Percentiles rank a stretch among this genome's conserved stretches.
These are phyloP conservation scores for Wakefieldia striispora DNA, from an alignment of 768 basidiomycete genomes.

Conservation along the genomic window DNA sequence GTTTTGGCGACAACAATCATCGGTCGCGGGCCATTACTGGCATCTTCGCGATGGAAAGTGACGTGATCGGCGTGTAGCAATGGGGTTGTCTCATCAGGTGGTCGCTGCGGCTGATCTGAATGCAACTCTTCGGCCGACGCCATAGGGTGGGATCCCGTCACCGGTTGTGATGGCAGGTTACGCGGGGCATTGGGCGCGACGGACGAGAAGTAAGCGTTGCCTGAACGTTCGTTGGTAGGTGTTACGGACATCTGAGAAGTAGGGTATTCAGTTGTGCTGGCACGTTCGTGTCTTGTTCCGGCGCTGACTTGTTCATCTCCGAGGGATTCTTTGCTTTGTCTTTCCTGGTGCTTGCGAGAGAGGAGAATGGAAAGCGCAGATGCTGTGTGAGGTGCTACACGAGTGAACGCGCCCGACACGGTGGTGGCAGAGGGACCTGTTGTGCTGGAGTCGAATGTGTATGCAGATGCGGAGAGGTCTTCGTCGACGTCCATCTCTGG, in stretches of 20 bases:
- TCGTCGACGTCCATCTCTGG: slow-evolving; percentile 23
- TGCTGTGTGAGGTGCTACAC: slow-evolving; percentile 18
- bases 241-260: slow-evolving; percentile 18
- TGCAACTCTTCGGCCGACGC: background rate
- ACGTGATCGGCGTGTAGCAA: slow-evolving; percentile 15
- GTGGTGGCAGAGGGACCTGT: slow-evolving; percentile 2
- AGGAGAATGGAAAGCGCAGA: slow-evolving; percentile 39
- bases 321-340: background rate
- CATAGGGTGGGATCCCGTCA: background rate
- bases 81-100: slow-evolving; percentile 19
- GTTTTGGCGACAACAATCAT: background rate
- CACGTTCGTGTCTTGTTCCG: background rate
- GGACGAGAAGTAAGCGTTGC: slow-evolving; percentile 4
- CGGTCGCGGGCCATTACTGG: background rate
- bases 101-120: background rate
- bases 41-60: slow-evolving; percentile 1
- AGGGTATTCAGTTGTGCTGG: background rate
- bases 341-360: slow-evolving; percentile 19
- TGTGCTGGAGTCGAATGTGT: slow-evolving; percentile 23
- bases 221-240: slow-evolving; percentile 18
- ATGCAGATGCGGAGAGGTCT: slow-evolving; percentile 31
- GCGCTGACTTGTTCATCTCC: background rate
- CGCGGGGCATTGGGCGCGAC: background rate
- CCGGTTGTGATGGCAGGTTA: background rate
- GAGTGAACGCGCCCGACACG: slow-evolving; percentile 19